Conservation (phyloP, 2,329 filamentous ascomycete species). For the Clonostachys sp. region DNA sequence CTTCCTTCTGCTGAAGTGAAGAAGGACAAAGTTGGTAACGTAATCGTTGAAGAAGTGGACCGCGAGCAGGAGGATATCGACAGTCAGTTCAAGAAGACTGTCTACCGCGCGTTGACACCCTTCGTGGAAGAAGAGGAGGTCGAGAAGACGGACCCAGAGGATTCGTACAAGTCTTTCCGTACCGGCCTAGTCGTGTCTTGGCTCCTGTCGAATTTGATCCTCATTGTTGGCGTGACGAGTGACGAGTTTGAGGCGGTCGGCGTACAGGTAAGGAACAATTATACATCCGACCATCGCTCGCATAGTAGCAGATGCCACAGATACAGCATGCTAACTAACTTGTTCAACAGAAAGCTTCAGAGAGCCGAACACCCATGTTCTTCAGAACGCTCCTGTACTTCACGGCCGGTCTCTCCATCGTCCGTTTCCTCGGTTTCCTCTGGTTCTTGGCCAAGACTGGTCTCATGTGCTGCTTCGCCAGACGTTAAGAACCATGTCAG, state of each 20-base stretch:
- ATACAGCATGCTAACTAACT: slow-evolving; percentile 2
- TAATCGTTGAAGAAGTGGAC: slow-evolving; percentile 86
- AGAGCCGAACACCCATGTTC: slow-evolving; percentile 69
- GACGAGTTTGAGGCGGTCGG: slow-evolving; percentile 75
- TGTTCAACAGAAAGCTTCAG: slow-evolving; percentile 50
- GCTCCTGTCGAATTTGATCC: slow-evolving; percentile 83
- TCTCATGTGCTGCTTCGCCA: slow-evolving; percentile 86
- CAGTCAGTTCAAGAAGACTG: slow-evolving; percentile 85
- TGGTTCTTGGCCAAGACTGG: slow-evolving; percentile 90
- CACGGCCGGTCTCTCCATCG: slow-evolving; percentile 70
- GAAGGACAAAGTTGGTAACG: slow-evolving; percentile 78
- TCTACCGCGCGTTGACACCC: slow-evolving; percentile 79
- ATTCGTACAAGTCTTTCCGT: slow-evolving; percentile 96
- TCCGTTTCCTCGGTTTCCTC: slow-evolving; percentile 80
- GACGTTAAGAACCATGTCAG: slow-evolving; percentile 43
- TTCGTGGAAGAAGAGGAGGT: slow-evolving; percentile 67
- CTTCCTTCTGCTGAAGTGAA: slow-evolving; percentile 81
- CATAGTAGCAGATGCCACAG: no score
- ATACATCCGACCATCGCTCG: not conserved
- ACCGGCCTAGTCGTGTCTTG: slow-evolving; percentile 82
- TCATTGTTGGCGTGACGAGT: slow-evolving; percentile 79
- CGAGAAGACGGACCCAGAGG: slow-evolving; percentile 78
- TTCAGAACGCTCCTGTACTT: slow-evolving; percentile 84
- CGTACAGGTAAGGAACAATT: slow-evolving; percentile 63
- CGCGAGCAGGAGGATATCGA: slow-evolving; percentile 93